These are phyloP conservation scores for Cyberlindnera petersonii DNA, from an alignment of 805 yeast genomes.

Conservation along the genomic window DNA sequence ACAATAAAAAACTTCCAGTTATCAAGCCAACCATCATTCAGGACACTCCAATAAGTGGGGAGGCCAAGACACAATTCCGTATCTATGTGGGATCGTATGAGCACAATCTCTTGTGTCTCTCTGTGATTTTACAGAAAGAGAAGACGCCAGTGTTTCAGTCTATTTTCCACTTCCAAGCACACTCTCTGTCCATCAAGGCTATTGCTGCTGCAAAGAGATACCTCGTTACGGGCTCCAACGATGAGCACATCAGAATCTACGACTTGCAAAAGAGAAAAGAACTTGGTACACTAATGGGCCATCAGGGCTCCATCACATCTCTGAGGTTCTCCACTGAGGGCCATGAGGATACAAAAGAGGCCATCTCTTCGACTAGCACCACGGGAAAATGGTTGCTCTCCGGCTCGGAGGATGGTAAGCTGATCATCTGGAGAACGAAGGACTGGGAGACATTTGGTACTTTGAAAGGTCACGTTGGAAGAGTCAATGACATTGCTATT, in stretches of 20 bases:
- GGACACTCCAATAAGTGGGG: constrained; percentile 1
- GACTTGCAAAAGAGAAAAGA: constrained; percentile 93
- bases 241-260: constrained; percentile 90
- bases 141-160: constrained; percentile 76
- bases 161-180: constrained; percentile 94
- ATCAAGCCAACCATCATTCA: constrained; percentile 28
- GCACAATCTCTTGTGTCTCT: constrained; percentile 82
- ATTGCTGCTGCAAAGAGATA: constrained; percentile 80
- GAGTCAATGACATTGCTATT: constrained; percentile 78
- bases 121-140: constrained; percentile 55
- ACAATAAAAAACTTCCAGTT: constrained; percentile 9
- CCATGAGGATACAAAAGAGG: constrained; percentile 24
- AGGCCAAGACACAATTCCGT: constrained; percentile 48
- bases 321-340: constrained; percentile 63
- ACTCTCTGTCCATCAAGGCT: constrained; percentile 80
- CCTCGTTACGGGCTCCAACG: constrained; percentile 90
- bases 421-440: constrained; percentile 89
- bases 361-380: constrained; percentile 19
- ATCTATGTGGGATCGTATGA: constrained; percentile 94
- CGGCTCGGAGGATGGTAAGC: constrained; percentile 86
- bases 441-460: constrained; percentile 94
- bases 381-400: constrained; percentile 87
- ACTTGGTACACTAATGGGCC: constrained; percentile 84
- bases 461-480: constrained; percentile 83
- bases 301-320: constrained; percentile 81